Percentiles rank a stretch among this genome's conserved stretches.
Conservation (phyloP, 1,284 basidiomycete species). For the Rhodotorula sp. region DNA sequence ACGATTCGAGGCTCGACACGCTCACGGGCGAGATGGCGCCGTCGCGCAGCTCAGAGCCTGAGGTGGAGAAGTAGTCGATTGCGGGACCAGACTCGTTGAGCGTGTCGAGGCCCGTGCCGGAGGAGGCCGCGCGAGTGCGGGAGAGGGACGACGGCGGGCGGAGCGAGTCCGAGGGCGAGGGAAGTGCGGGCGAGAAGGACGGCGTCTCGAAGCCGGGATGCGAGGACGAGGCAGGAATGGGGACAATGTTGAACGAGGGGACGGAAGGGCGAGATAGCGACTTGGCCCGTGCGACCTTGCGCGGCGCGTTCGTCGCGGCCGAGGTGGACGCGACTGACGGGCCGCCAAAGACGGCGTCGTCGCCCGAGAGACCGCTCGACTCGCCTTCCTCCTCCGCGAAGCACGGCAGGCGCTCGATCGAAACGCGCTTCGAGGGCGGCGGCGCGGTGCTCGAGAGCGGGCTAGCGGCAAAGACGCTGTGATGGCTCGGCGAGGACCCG, state of each 20-base stretch:
- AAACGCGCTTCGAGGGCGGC: slow-evolving; percentile 37
- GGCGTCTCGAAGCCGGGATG: slow-evolving; percentile 38
- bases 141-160: slow-evolving; percentile 7
- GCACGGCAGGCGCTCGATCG: slow-evolving; percentile 29
- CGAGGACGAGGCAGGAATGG: slow-evolving; percentile 32
- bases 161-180: slow-evolving; percentile 1
- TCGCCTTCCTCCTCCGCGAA: slow-evolving; percentile 18
- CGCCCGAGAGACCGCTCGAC: slow-evolving; percentile 14
- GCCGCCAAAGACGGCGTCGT: slow-evolving; percentile 34
- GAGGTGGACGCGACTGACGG: slow-evolving; percentile 8
- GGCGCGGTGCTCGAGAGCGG: slow-evolving; percentile 3
- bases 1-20: background rate
- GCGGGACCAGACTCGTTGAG: slow-evolving; percentile 38
- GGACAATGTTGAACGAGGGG: slow-evolving; percentile 28
- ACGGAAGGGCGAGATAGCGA: slow-evolving; percentile 34
- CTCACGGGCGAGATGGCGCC: background rate
- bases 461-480: background rate
- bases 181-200: slow-evolving; percentile 22
- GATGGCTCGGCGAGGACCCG: background rate
- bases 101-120: slow-evolving; percentile 32
- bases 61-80: slow-evolving; percentile 34
- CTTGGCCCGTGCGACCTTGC: slow-evolving; percentile 26
- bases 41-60: slow-evolving; percentile 17
- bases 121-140: slow-evolving; percentile 19
- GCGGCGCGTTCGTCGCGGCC: slow-evolving; percentile 2